A percentile compares a stretch with the other conserved stretches of the same genome.
These are phyloP conservation scores for Monilinia fructigena DNA, from an alignment of 2,329 filamentous ascomycete species.

Conservation along the genomic window DNA sequence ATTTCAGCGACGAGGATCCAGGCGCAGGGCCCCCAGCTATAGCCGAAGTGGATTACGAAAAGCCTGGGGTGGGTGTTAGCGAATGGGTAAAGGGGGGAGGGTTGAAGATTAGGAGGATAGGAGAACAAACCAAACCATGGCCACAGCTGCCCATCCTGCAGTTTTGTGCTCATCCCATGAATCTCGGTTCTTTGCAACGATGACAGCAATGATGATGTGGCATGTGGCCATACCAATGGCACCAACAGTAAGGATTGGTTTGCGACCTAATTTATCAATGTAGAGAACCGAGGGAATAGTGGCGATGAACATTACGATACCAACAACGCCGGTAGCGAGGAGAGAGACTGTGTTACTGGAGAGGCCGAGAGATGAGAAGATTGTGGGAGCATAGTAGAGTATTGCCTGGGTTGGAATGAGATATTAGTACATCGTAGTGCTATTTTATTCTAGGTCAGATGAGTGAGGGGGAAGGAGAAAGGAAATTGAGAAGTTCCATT, in stretches of 20 bases:
- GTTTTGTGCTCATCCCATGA: slow-evolving; percentile 55
- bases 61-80: slow-evolving; percentile 44
- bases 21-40: slow-evolving; percentile 70
- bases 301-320: slow-evolving; percentile 66
- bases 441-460: too few species aligned
- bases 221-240: slow-evolving; percentile 66
- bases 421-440: too few species aligned
- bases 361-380: slow-evolving; percentile 49
- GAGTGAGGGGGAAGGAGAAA: background rate
- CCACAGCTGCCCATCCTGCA: slow-evolving; percentile 66
- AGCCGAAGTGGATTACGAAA: slow-evolving; percentile 72
- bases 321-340: slow-evolving; percentile 69
- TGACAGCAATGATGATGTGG: slow-evolving; percentile 21
- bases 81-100: background rate
- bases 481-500: too few species aligned
- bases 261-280: slow-evolving; percentile 63
- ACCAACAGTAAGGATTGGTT: slow-evolving; percentile 60
- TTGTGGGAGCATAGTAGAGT: slow-evolving; percentile 48
- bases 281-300: slow-evolving; percentile 67
- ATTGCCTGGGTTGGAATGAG: background rate
- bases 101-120: background rate
- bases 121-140: slow-evolving; percentile 57
- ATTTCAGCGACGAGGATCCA: slow-evolving; percentile 77
- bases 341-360: slow-evolving; percentile 51
- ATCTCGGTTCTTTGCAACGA: slow-evolving; percentile 62